Base-by-base conservation (phyloP, 1,284 basidiomycete genomes). In the Malassezia furfur region DNA sequence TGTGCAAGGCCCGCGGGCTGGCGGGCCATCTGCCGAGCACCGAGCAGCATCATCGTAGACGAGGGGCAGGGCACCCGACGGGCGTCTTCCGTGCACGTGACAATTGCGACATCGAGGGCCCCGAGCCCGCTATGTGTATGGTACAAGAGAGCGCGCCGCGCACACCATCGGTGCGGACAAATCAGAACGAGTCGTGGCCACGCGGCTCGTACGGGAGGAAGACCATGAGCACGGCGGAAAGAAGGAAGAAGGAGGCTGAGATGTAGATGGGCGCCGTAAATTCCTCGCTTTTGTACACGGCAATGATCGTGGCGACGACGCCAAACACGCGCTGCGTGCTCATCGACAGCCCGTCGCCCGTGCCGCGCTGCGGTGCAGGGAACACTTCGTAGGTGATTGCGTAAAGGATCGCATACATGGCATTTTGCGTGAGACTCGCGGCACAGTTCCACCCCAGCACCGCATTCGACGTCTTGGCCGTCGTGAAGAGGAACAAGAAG, bases 381-480 rank as follows among this genome's bases (percentile, higher is more conserved):
- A 86, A 85, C 9, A 85, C 78, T 70, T 86, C 84, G 17, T 83
- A 83, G 28, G 64, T 68, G 49, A 70, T 62, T 10, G 82, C 83
- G 60, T 85, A 86, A 11, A 86, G 72, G 4, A 85, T 82, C 11
- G 83, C 84, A 63, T 85, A 86, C 84, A 86, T 85, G 31, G 84
- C 80, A 56, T 77, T 79, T 76, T 81, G 77, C 10, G 79, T 80
- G 66, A 84, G 70, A 19, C 77, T 79, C 19, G 78, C 79, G 0
- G 79, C 78, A 63, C 84, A 85, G 67, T 85, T 85, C 83, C 83
- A 85, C 30, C 83, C 84, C 21, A 86, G 77, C 34, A 86, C 78
- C 30, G 81, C 79, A 58, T 75, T 70, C 10, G 83, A 83, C 50
- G 79, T 82, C 48, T 80, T 78, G 25, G 84, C 80, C 5, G 83